Evolutionary conservation across 2,329 filamentous ascomycete genomes (phyloP), one percentile per base, ranked within the genome.

Genomic region (Alternaria arbusti): DNA sequence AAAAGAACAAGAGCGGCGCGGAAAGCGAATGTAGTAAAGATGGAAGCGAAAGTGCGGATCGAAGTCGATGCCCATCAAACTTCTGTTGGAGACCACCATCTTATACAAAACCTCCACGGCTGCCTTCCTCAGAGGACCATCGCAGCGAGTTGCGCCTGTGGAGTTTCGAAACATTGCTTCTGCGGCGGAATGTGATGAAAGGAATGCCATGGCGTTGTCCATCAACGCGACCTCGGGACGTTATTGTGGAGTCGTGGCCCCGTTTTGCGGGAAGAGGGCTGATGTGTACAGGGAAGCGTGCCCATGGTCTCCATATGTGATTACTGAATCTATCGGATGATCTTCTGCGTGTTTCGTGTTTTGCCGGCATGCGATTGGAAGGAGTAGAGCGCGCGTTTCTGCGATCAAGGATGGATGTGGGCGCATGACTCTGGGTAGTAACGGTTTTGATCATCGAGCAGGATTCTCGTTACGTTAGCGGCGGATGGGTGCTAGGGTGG

Each of bases 1-100:
- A 15, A 54, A 64, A 43, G 57, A 52, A 63, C 26, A 40, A 25
- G 23, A 30, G 5, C 6, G 45, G 49, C 13, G 20, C 13, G 9
- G 30, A 43, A 57, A 49, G 44, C 11, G 20, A 43, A 32, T 15
- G 49, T 52, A n/a, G 32, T 45, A 22, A 7, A n/a, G n/a, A 36
- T 20, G 12, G 57, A 63, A 63, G 61, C 17, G 47, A 60, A 65
- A 28, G 59, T 43, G 32, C 50, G 50, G 55, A 68, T 62, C 54
- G 28, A 57, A 40, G 54, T 52, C 36, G 59, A 57, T 61, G 59
- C 25, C 26, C 10, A 26, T 36, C 28, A 57, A 43, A 20, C 5
- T 10, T 10, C 4, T 47, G 44, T 25, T 26, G 36, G 28, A 15
- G 3, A 26, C 15, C n/a, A 7, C 15, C 36, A 13, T 61, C 36